A percentile compares a stretch with the other conserved stretches of the same genome.
phyloP scores from a whole-genome alignment of 345 rosid species.

The Murraya koenigii region DNA sequence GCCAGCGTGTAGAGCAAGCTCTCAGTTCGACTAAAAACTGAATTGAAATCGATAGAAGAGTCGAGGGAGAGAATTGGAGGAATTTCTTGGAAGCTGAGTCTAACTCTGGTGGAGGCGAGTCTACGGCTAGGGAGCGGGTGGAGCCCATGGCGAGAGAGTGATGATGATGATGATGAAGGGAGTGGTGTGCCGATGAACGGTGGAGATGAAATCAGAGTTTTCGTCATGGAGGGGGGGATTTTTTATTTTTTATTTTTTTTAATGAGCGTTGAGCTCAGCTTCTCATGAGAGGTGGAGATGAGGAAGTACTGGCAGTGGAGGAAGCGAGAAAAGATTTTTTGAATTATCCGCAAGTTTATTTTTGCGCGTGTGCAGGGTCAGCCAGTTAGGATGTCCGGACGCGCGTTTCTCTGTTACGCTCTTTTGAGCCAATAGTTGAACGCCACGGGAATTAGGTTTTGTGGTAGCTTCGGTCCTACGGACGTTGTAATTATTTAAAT shows the following conservation, averaged over 20 bases:
- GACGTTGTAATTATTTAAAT: neutral
- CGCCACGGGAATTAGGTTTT: neutral
- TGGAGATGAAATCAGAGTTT: slow-evolving; percentile 72
- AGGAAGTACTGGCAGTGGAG: slow-evolving; percentile 12
- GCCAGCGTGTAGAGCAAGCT: slow-evolving; percentile 78
- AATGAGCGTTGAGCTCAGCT: neutral
- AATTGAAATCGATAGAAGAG: slow-evolving; percentile 50
- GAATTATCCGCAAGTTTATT: slow-evolving; percentile 14
- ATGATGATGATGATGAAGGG: slow-evolving; percentile 26
- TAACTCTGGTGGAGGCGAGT: slow-evolving; percentile 49
- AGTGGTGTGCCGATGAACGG: slow-evolving; percentile 62
- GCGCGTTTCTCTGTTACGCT: neutral
- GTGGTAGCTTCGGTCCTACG: neutral
- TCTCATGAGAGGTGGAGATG: slow-evolving; percentile 23
- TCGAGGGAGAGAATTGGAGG: slow-evolving; percentile 58
- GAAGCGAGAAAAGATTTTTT: neutral
- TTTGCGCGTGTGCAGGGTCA: neutral
- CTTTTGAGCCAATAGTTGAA: neutral
- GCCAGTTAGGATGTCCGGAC: neutral
- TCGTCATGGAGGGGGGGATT: slow-evolving; percentile 55
- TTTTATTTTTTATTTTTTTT: neutral
- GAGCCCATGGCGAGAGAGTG: slow-evolving; percentile 42
- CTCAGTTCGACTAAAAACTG: slow-evolving; percentile 55
- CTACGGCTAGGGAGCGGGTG: slow-evolving; percentile 51
- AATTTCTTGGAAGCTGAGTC: slow-evolving; percentile 67